phyloP scores from a whole-genome alignment of 73 alveolate genomes.

The Uronychia binucleata region DNA sequence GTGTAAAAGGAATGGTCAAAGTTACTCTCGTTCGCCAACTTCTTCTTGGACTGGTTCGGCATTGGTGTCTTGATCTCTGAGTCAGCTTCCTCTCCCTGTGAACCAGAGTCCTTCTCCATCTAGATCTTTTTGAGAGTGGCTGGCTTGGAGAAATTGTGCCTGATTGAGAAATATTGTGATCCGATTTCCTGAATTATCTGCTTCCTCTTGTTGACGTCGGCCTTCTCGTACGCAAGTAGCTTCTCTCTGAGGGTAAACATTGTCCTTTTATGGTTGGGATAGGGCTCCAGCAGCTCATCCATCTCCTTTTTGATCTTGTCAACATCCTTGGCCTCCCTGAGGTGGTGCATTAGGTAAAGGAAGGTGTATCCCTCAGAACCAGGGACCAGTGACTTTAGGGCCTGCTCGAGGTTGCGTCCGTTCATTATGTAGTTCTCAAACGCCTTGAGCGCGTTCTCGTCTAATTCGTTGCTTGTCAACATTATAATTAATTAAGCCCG shows the following conservation, averaged over 20 bases:
- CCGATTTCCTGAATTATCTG: background rate
- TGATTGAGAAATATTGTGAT: background rate
- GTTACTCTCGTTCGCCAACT: background rate
- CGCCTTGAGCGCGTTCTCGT: background rate
- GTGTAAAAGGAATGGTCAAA: no score
- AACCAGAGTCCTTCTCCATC: background rate
- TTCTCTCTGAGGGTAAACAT: background rate
- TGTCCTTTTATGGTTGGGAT: background rate
- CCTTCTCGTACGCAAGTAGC: background rate
- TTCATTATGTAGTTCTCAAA: conserved; percentile 12
- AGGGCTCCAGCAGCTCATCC: background rate
- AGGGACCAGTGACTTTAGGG: conserved; percentile 14
- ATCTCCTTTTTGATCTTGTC: background rate
- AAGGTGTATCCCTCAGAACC: conserved; percentile 10
- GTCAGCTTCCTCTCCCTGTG: background rate
- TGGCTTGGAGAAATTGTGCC: background rate
- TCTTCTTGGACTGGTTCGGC: background rate
- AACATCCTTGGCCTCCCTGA: conserved; percentile 16
- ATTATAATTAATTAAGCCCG: no score
- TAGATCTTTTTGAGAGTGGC: conserved; percentile 1
- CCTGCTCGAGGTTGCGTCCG: conserved; percentile 14
- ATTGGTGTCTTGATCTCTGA: background rate
- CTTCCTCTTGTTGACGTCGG: background rate
- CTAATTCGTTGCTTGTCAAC: background rate
- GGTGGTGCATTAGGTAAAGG: conserved; percentile 15